Percentiles rank a stretch among this genome's conserved stretches.
Evolutionary conservation across 2,329 filamentous ascomycete genomes (phyloP).

Genomic region (Aspergillus neoniger): DNA sequence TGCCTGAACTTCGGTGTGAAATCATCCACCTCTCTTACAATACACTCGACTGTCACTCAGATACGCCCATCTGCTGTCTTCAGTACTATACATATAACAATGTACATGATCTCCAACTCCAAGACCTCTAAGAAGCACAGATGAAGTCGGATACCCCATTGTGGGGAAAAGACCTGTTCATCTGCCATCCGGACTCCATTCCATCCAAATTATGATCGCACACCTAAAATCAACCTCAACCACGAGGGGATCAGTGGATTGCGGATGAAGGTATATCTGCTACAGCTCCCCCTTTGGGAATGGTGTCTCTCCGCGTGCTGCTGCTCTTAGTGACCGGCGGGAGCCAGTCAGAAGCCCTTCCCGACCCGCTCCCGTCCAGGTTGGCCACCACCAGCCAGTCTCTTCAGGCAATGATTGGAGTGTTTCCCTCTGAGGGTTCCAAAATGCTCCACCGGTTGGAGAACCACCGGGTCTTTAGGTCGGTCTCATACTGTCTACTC

Average conservation of each 20-base stretch:
- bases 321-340: slow-evolving; percentile 10
- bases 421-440: neutral
- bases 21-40: neutral
- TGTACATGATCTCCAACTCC: neutral
- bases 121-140: neutral
- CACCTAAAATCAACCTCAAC: neutral
- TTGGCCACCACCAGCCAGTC: slow-evolving; percentile 4
- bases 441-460: neutral
- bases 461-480: neutral
- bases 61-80: neutral
- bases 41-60: neutral
- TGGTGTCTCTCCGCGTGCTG: slow-evolving; percentile 22
- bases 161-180: neutral
- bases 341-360: slow-evolving; percentile 14
- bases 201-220: neutral
- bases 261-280: slow-evolving; percentile 3
- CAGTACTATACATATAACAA: neutral
- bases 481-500: neutral
- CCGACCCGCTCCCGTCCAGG: slow-evolving; percentile 5
- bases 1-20: neutral
- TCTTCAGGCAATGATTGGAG: slow-evolving; percentile 13
- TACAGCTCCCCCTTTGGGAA: slow-evolving; percentile 39
- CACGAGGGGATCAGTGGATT: slow-evolving; percentile 30
- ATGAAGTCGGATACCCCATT: slow-evolving; percentile 1
- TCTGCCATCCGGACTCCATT: neutral